Evolutionary conservation across 768 basidiomycete genomes (phyloP), one percentile per base, ranked within the genome.

Genomic region (Porpolomopsis calyptriformis): DNA sequence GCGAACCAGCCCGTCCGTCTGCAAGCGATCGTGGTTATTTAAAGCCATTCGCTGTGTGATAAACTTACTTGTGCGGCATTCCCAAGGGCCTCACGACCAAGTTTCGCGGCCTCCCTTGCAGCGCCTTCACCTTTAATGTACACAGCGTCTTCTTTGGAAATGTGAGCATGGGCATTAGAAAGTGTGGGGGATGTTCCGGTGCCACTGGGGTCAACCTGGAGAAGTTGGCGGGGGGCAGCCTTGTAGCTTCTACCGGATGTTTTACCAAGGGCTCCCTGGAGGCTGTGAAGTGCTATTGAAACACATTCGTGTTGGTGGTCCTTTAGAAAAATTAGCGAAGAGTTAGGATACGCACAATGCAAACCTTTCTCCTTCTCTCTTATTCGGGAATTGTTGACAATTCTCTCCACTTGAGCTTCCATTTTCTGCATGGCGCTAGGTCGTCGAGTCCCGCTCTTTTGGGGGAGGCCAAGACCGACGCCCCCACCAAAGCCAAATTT

Each of bases 361-460:
- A 80, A 48, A 14, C 80, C 81, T 58, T 91, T 88, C 57, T 90
- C 87, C 63, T 82, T 87, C 59, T 91, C 89, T 52, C 90, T 70
- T 59, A 82, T 71, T 53, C 88, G 77, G 0, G 92, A 87, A 59
- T 87, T 91, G 55, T 80, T 92, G 18, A 99, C 94, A 51, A 99
- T 87, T 52, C 93, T 71, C 67, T 98, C 94, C 12, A 99, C 93
- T 60, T 99, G 96, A 45, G 83, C 77, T 55, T 90, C 86, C 89
- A 92, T 91, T 52, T 85, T 74, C 59, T 91, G 84, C 85, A 92
- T 86, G 0, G 89, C 89, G 53, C 74, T 90, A 9, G 81, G 85
- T 47, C 88, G 70, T 39, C 89, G 72, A 23, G 74, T 77, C 8
- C 76, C 74, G 2, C 76, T 70, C 54, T 85, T 80, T 24, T 80